Base-by-base conservation (phyloP, 2,329 filamentous ascomycete species). In the Neoscytalidium dimidiatum region DNA sequence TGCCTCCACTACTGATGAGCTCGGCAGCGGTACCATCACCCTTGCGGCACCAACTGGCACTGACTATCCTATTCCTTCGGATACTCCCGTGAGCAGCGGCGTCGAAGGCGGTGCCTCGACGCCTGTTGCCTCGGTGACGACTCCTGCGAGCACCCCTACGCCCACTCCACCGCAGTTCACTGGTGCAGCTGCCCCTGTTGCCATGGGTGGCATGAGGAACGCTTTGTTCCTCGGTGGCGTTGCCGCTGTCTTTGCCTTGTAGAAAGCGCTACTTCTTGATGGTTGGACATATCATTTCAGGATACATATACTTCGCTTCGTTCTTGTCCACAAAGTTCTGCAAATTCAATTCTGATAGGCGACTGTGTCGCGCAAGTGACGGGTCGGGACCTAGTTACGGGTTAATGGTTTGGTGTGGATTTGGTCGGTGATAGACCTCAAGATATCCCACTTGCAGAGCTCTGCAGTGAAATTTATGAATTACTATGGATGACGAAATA, bases 391-490 rank as follows among this genome's bases (percentile, higher is more conserved):
- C 33, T 44, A 21, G 38, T 58, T 44, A 19, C 41, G 26, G 19
- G 26, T 48, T 60, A 46, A 60, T 60, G 56, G 56, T 23, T 60
- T 60, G 56, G 56, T 13, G 56, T 19, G 56, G 21, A 33, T 33
- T 60, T 60, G 56, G 56, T 46, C 41, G 56, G 26, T 31, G 56
- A 48, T 46, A 60, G 56, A 60, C 56, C 56, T 21, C 41, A 33
- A 60, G 56, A 60, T 60, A 60, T 60, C 56, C 56, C 56, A 60
- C 56, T 60, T 26, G 56, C 56, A 60, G 38, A 31, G 3, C 19
- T 33, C n/a, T 48, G 56, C 56, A 46, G 56, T 60, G 56, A 28
- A 44, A 60, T 60, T 58, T 60, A 60, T 48, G 56, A 48, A 23
- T 5, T 60, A 46, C 29, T 3, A 44, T 46, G 56, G 35, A 60